Base-by-base conservation (phyloP, 106 monocot species). In the Platanthera zijinensis region DNA sequence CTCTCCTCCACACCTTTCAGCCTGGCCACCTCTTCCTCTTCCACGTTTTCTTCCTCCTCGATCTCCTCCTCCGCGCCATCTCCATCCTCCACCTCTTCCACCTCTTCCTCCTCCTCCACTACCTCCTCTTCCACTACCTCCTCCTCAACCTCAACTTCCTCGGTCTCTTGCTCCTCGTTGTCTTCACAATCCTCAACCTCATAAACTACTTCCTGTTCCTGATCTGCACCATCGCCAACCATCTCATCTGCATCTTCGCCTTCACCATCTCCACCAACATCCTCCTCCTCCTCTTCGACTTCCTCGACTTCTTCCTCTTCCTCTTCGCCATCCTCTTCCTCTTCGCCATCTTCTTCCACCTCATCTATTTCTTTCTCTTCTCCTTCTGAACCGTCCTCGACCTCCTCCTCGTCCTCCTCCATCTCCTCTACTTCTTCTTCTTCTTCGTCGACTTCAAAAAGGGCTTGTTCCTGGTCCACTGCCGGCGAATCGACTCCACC, bases 361-460 rank as follows among this genome's bases (percentile, higher is more conserved):
- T 66, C 66, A 66, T 30, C 66, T 10, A 10, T 30, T 19, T 66
- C 66, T 66, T 66, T 66, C 10, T 66, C 66, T 66, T 66, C 32
- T 11, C 66, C 52, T 10, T 53, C 52, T 53, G 52, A 53, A 39
- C 39, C 39, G 2, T 39, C 39, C 39, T 39, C 39, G 2, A 2
- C 39, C 39, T 39, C 32, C 32, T 32, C 39, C 39, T 39, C 39
- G 39, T 3, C 39, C 39, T 39, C 39, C 39, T 39, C 39, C 39
- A 3, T 3, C 39, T 1, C 3, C 39, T 39, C 39, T 3, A 3
- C 39, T 39, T 3, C 39, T 39, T 32, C 32, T 32, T 32, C 32
- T 32, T 39, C 39, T 2, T 39, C 39, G 39, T 39, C 39, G 39
- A 39, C 39, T 39, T 39, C 39, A 39, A 39, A 39, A 39, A 39